Evolutionary conservation across 257 asterid genomes (phyloP).

Genomic region (Lycium ferocissimum): DNA sequence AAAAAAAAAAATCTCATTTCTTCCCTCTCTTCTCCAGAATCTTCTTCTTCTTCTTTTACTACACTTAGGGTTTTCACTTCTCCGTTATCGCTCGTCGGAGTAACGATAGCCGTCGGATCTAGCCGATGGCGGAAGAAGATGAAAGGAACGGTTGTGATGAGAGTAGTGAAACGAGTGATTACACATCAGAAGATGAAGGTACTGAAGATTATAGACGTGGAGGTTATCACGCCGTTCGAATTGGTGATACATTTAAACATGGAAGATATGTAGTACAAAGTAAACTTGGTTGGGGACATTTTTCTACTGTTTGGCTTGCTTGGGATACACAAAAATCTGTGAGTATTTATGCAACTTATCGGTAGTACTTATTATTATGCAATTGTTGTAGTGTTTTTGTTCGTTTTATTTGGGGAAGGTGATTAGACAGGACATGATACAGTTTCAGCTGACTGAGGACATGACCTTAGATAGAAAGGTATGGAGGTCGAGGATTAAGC

Average conservation of each 20-base stretch:
- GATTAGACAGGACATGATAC: too few species aligned
- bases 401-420: neutral
- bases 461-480: too few species aligned
- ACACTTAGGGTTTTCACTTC: neutral
- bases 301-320: constrained; percentile 98
- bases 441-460: too few species aligned
- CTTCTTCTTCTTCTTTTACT: neutral
- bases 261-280: constrained; percentile 91
- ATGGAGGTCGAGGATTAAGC: too few species aligned
- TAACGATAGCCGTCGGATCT: neutral
- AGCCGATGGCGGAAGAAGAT: constrained; percentile 34
- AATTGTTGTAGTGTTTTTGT: too few species aligned
- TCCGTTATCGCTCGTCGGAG: constrained; percentile 1
- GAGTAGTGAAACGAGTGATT: constrained; percentile 84
- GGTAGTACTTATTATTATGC: neutral
- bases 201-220: constrained; percentile 95
- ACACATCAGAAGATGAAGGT: constrained; percentile 95
- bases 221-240: constrained; percentile 91
- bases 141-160: constrained; percentile 61
- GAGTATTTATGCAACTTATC: neutral
- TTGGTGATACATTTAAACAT: constrained; percentile 87
- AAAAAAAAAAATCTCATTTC: neutral
- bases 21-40: neutral
- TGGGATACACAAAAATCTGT: constrained; percentile 85
- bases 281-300: constrained; percentile 99